Conservation (phyloP, 345 rosid species). For the Eucalyptus curtisii region DNA sequence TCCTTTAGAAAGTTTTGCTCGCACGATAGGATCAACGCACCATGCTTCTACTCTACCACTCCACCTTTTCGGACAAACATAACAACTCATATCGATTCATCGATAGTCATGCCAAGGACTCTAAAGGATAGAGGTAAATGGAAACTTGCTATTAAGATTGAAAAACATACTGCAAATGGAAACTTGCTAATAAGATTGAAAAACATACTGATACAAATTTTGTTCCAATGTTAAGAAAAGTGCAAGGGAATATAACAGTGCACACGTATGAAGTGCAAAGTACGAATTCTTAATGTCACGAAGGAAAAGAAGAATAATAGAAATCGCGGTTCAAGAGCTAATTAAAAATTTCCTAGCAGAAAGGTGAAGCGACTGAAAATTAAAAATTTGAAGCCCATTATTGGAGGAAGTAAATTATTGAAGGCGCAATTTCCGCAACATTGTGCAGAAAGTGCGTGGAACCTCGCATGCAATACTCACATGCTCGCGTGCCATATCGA, state of each 20-base stretch:
- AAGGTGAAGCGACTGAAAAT: neutral
- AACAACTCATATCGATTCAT: fast-evolving
- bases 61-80: neutral
- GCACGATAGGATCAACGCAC: fast-evolving
- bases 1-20: neutral
- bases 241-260: neutral
- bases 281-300: neutral
- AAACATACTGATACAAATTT: too few relatives aligned
- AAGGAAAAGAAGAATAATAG: neutral
- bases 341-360: too few relatives aligned
- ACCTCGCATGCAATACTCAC: too few relatives aligned
- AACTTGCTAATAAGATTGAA: neutral
- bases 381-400: neutral
- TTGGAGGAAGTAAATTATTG: neutral
- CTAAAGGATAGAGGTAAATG: neutral
- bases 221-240: neutral
- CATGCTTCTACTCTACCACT: neutral
- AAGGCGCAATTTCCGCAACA: neutral
- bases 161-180: too few relatives aligned
- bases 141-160: too few relatives aligned
- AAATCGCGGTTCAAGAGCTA: fast-evolving
- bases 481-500: too few relatives aligned
- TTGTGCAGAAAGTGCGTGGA: neutral
- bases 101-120: neutral
- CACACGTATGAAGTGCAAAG: neutral